Evolutionary conservation across 805 yeast genomes (phyloP).

Genomic region (Sugiyamaella chiloensis): DNA sequence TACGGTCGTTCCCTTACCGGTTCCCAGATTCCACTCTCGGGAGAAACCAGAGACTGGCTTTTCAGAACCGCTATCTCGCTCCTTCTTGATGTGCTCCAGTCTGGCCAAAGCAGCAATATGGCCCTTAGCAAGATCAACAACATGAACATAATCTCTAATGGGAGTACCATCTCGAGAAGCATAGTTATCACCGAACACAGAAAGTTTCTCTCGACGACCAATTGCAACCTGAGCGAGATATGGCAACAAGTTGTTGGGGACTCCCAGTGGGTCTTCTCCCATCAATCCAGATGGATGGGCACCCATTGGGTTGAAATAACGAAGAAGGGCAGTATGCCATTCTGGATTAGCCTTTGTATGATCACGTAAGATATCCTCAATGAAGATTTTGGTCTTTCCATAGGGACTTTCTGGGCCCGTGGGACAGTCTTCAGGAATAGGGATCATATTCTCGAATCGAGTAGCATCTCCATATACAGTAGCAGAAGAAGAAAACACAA

Average conservation of each 20-base stretch:
- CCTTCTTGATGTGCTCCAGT: constrained; percentile 35
- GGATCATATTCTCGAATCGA: constrained; percentile 66
- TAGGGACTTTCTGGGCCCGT: constrained; percentile 74
- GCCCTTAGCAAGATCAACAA: constrained; percentile 74
- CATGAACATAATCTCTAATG: constrained; percentile 77
- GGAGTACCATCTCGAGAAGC: constrained; percentile 75
- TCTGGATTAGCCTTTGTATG: constrained; percentile 40
- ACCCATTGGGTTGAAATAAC: constrained; percentile 83
- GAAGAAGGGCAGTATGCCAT: constrained; percentile 52
- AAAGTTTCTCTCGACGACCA: constrained; percentile 62
- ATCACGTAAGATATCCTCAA: constrained; percentile 61
- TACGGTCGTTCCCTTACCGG: constrained; percentile 78
- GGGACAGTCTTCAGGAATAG: constrained; percentile 77
- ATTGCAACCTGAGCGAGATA: constrained; percentile 74
- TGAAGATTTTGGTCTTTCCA: constrained; percentile 65
- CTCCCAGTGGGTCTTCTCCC: constrained; percentile 78
- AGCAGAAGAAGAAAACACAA: constrained; percentile 77
- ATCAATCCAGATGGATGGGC: constrained; percentile 79
- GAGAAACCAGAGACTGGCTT: constrained; percentile 44
- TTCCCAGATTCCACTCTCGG: constrained; percentile 81
- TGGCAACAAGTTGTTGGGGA: constrained; percentile 74
- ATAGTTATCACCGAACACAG: constrained; percentile 72
- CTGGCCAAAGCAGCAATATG: constrained; percentile 68
- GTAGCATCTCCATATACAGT: constrained; percentile 84
- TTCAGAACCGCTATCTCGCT: constrained; percentile 21